These are phyloP conservation scores for Saccharomyces jurei DNA, from an alignment of 805 yeast genomes.

Conservation along the genomic window DNA sequence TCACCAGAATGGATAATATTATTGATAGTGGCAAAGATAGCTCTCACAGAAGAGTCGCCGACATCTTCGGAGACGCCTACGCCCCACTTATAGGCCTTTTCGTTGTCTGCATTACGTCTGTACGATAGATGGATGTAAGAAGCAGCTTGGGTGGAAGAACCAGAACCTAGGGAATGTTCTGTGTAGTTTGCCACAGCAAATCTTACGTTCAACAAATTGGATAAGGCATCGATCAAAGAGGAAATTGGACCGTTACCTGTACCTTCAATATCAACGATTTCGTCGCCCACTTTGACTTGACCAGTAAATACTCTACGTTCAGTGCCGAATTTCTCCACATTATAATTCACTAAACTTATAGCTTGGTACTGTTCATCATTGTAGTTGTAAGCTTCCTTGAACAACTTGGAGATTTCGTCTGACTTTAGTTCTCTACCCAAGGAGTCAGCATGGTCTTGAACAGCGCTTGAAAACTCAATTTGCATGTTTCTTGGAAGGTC, in stretches of 20 bases:
- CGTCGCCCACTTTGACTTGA: slow-evolving; percentile 33
- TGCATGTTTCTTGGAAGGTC: slow-evolving; percentile 70
- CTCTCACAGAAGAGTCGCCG: slow-evolving; percentile 70
- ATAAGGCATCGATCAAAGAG: slow-evolving; percentile 57
- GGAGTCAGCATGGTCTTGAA: slow-evolving; percentile 56
- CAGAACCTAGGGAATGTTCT: slow-evolving; percentile 69
- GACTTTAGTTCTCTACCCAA: slow-evolving; percentile 63
- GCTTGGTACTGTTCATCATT: slow-evolving; percentile 27
- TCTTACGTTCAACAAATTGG: slow-evolving; percentile 41
- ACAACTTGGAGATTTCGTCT: slow-evolving; percentile 52
- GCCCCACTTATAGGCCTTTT: slow-evolving; percentile 61
- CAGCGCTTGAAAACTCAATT: slow-evolving; percentile 56
- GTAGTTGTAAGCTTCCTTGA: slow-evolving; percentile 48
- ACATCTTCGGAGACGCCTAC: slow-evolving; percentile 89
- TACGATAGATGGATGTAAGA: slow-evolving; percentile 57
- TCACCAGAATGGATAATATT: slow-evolving; percentile 21
- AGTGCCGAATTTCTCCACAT: slow-evolving; percentile 32
- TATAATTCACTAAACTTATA: slow-evolving; percentile 36
- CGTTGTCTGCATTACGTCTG: slow-evolving; percentile 36
- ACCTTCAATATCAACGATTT: slow-evolving; percentile 38
- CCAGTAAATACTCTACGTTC: slow-evolving; percentile 38
- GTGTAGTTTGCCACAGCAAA: slow-evolving; percentile 59
- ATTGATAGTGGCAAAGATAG: slow-evolving; percentile 57
- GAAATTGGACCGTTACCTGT: slow-evolving; percentile 76
- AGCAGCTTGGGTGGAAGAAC: slow-evolving; percentile 66